Percentiles rank a stretch among this genome's conserved stretches.
phyloP scores from a whole-genome alignment of 306 rosid species.

The Cicer pinnatifidum region DNA sequence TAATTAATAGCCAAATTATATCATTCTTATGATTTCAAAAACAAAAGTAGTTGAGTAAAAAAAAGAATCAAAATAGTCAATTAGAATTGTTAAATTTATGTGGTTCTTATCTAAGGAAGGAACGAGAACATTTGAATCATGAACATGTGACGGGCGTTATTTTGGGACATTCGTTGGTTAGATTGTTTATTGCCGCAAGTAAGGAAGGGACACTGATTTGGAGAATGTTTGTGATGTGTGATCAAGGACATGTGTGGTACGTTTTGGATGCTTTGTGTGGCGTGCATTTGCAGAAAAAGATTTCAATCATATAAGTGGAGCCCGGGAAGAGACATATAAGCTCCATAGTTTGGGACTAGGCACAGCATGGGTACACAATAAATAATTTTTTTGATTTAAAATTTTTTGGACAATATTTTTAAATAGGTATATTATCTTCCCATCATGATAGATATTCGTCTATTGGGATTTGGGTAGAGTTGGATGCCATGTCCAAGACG shows the following conservation, averaged over 20 bases:
- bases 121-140: not conserved
- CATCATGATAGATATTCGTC: too few relatives aligned
- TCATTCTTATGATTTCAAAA: too few relatives aligned
- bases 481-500: too few relatives aligned
- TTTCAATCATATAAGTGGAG: slow-evolving; percentile 34
- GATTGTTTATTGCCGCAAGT: not conserved
- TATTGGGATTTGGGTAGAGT: too few relatives aligned
- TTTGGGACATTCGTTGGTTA: not conserved
- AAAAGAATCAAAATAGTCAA: too few relatives aligned
- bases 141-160: not conserved
- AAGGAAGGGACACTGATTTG: not conserved
- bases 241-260: not conserved
- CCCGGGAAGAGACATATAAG: not conserved
- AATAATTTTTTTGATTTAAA: too few relatives aligned
- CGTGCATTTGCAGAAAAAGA: slow-evolving; percentile 42
- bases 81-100: not conserved
- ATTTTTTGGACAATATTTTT: too few relatives aligned
- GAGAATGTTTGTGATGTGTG: not conserved
- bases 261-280: slow-evolving; percentile 31
- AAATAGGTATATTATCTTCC: too few relatives aligned
- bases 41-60: not conserved
- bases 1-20: too few relatives aligned
- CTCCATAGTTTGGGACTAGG: slow-evolving; percentile 3
- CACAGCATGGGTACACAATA: slow-evolving; percentile 29
- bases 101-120: not conserved